Conservation (phyloP, 225 moss, liverwort and hornwort species). For the Sphagnum tenellum region DNA sequence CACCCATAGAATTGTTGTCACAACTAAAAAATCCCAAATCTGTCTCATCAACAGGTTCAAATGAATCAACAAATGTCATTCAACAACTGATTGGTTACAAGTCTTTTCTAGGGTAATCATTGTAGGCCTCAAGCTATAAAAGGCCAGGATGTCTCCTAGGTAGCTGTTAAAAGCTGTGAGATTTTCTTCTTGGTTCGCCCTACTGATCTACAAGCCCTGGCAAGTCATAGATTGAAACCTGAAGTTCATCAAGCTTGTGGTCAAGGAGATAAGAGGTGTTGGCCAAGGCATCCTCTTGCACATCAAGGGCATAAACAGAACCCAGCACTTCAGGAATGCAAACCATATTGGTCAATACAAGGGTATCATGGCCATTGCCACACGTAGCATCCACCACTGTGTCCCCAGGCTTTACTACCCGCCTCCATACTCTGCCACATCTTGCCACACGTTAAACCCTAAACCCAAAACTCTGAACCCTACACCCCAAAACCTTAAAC, state of each 20-base stretch:
- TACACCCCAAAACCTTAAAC: slow-evolving; percentile 1
- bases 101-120: too few relatives aligned
- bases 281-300: slow-evolving; percentile 73
- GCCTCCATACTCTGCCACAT: slow-evolving; percentile 63
- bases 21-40: too few relatives aligned
- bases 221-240: too few relatives aligned
- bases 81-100: too few relatives aligned
- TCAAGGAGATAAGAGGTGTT: slow-evolving; percentile 68
- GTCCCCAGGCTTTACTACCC: slow-evolving; percentile 70
- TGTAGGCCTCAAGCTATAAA: too few relatives aligned
- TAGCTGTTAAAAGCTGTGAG: too few relatives aligned
- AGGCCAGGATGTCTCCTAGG: too few relatives aligned
- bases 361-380: slow-evolving; percentile 86
- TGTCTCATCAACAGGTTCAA: too few relatives aligned
- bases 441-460: slow-evolving; percentile 4
- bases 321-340: slow-evolving; percentile 47
- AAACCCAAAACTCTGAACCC: background rate
- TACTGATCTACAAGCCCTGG: too few relatives aligned
- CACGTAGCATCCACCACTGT: slow-evolving; percentile 85
- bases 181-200: too few relatives aligned
- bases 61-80: too few relatives aligned
- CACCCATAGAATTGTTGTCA: too few relatives aligned
- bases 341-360: slow-evolving; percentile 71
- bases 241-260: slow-evolving; percentile 27
- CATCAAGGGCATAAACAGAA: slow-evolving; percentile 71